A percentile compares a stretch with the other conserved stretches of the same genome.
These are phyloP conservation scores for Trichomonascaceae sp. DNA, from an alignment of 1,139 yeast species.

Conservation along the genomic window DNA sequence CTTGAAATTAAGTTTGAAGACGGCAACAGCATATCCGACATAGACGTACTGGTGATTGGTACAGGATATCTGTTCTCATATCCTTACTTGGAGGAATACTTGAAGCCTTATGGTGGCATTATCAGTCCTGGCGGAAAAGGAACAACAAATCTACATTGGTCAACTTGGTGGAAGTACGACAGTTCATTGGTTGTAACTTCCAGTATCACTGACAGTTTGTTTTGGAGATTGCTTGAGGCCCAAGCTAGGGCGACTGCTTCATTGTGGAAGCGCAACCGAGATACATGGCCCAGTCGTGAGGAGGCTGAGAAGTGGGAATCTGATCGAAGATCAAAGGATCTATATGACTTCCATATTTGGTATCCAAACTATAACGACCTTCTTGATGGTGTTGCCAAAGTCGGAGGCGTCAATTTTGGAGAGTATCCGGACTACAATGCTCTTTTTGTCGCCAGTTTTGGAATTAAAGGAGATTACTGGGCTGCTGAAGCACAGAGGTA, in stretches of 20 bases:
- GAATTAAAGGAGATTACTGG: conserved; percentile 10
- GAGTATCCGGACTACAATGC: conserved; percentile 1
- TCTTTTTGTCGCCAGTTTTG: conserved; percentile 8
- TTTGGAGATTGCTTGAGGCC: conserved; percentile 20
- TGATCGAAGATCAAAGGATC: conserved; percentile 13
- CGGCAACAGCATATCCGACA: conserved; percentile 12
- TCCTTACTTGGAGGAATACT: conserved; percentile 20
- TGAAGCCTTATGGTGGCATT: conserved; percentile 7
- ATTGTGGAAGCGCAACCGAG: conserved; percentile 16
- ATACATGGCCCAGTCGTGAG: conserved; percentile 14
- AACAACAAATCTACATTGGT: conserved; percentile 19
- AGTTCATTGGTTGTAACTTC: conserved; percentile 20
- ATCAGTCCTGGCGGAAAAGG: conserved; percentile 12
- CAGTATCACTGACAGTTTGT: conserved; percentile 19
- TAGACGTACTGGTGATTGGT: conserved; percentile 19
- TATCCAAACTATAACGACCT: conserved; percentile 19
- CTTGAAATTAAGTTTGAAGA: conserved; percentile 16
- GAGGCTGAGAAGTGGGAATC: conserved; percentile 19
- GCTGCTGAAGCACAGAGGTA: conserved; percentile 8
- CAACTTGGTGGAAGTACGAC: conserved; percentile 26
- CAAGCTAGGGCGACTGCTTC: conserved; percentile 23
- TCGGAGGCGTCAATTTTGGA: conserved; percentile 10
- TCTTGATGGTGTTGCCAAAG: conserved; percentile 17
- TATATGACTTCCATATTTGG: conserved; percentile 21
- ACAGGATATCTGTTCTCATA: conserved; percentile 21